These are phyloP conservation scores for Colletotrichum sp. DNA, from an alignment of 2,329 filamentous ascomycete genomes.

Conservation along the genomic window DNA sequence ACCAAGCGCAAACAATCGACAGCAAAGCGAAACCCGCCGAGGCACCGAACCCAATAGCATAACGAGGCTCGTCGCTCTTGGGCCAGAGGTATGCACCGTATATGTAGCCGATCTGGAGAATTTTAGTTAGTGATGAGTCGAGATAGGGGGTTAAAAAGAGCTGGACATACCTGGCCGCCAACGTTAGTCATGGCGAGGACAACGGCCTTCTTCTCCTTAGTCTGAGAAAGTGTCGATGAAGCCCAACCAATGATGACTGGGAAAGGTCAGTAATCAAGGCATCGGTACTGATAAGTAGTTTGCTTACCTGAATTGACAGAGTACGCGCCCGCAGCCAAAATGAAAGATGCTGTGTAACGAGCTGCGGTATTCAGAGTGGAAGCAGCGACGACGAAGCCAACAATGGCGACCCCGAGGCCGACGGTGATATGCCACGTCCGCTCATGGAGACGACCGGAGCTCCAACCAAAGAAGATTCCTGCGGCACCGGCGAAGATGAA, in stretches of 20 bases:
- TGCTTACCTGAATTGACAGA: conserved; percentile 32
- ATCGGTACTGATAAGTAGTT: rapidly evolving
- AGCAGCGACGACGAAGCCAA: conserved; percentile 46
- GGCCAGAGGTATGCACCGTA: conserved; percentile 58
- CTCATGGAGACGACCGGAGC: conserved; percentile 52
- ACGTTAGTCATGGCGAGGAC: conserved; percentile 55
- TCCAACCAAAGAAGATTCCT: conserved; percentile 53
- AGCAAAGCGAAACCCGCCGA: conserved; percentile 46
- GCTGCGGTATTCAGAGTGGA: conserved; percentile 41
- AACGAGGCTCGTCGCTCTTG: conserved; percentile 47
- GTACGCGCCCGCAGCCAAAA: conserved; percentile 47
- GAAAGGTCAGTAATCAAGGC: not conserved
- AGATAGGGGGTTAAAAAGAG: too few relatives aligned
- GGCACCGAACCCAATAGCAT: conserved; percentile 48
- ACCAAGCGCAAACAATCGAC: conserved; percentile 45
- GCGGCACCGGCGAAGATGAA: conserved; percentile 54
- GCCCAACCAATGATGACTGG: conserved; percentile 52
- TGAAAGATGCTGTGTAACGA: conserved; percentile 46
- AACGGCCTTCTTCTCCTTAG: conserved; percentile 53
- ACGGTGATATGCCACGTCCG: conserved; percentile 55
- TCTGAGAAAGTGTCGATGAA: conserved; percentile 47
- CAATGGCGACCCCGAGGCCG: conserved; percentile 44
- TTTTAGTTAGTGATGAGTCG: not conserved
- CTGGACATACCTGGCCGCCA: conserved; percentile 35
- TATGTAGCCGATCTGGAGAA: conserved; percentile 45